Conservation (phyloP, 768 basidiomycete genomes). For the Lanmaoa rubissima region DNA sequence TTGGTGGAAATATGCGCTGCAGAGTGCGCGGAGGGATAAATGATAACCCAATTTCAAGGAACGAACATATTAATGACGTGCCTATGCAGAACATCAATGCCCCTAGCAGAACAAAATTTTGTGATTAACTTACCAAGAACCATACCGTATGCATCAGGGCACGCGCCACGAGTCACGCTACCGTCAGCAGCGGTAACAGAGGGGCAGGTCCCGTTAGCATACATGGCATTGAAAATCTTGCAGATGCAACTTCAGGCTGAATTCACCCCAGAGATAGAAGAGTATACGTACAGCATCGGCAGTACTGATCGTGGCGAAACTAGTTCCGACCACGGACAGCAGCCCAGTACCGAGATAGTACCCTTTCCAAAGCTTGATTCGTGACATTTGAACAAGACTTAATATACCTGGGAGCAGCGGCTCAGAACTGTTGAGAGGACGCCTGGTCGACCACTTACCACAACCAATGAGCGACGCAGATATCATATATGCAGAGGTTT, state of each 20-base stretch:
- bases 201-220: constrained; percentile 75
- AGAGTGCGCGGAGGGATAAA: constrained; percentile 67
- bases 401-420: constrained; percentile 54
- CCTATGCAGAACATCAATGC: constrained; percentile 37
- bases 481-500: constrained; percentile 72
- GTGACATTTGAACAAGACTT: constrained; percentile 77
- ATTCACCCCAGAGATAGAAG: not conserved
- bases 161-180: constrained; percentile 53
- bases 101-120: not conserved
- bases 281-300: constrained; percentile 54
- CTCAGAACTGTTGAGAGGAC: not conserved
- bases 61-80: constrained; percentile 72
- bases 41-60: constrained; percentile 77
- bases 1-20: constrained; percentile 72
- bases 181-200: constrained; percentile 57
- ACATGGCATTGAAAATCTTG: constrained; percentile 75
- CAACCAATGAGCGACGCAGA: constrained; percentile 80
- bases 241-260: not conserved
- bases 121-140: constrained; percentile 51
- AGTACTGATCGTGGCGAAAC: constrained; percentile 75
- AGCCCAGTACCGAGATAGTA: constrained; percentile 81
- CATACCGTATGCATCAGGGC: constrained; percentile 80
- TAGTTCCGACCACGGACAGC: constrained; percentile 78
- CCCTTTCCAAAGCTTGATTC: constrained; percentile 54
- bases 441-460: constrained; percentile 41